Evolutionary conservation across 305 asterid genomes (phyloP).

Genomic region (Fraxinus albicans): DNA sequence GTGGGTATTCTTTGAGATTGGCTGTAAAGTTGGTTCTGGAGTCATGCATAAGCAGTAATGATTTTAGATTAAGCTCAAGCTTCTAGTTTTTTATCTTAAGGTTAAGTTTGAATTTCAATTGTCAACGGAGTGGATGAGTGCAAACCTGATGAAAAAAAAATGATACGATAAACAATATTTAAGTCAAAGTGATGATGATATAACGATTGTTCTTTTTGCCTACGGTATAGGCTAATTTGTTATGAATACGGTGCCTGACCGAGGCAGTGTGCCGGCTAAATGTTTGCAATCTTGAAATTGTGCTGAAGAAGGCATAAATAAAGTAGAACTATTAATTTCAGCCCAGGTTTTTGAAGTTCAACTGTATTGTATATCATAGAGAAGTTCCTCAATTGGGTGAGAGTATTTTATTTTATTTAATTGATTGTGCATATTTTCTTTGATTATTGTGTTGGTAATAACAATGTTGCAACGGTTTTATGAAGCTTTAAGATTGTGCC

Average conservation of each 20-base stretch:
- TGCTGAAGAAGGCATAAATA: background rate
- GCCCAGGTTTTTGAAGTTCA: background rate
- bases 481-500: background rate
- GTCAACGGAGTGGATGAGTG: background rate
- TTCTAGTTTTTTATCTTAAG: background rate
- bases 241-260: background rate
- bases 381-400: background rate
- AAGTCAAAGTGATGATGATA: background rate
- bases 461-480: background rate
- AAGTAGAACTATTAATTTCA: background rate
- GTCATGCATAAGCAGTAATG: background rate
- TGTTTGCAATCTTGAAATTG: background rate
- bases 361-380: background rate
- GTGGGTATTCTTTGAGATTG: background rate
- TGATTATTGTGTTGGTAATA: background rate
- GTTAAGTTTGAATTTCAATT: background rate
- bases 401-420: background rate
- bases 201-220: background rate
- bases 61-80: background rate
- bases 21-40: background rate
- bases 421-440: background rate
- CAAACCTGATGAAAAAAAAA: background rate
- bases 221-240: background rate
- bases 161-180: background rate
- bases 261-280: background rate